Percentiles rank a stretch among this genome's conserved stretches.
These are phyloP conservation scores for Pichia sp. DNA, from an alignment of 1,139 yeast species.

Conservation along the genomic window DNA sequence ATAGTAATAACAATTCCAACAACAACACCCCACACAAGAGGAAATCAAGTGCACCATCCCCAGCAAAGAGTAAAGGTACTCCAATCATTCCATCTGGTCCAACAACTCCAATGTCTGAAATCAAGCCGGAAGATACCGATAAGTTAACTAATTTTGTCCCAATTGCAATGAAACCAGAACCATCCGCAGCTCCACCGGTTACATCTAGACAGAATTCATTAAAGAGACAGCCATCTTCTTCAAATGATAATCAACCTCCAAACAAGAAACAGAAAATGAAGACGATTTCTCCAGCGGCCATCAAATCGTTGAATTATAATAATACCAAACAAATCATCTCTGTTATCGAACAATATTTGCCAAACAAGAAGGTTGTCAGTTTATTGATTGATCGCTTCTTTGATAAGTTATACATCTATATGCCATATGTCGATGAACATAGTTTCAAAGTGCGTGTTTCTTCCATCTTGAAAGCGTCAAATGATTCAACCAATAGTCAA, in stretches of 20 bases:
- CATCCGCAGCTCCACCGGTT: neutral
- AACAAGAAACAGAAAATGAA: slow-evolving; percentile 25
- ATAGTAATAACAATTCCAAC: neutral
- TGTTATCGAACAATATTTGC: slow-evolving; percentile 41
- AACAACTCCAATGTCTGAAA: slow-evolving; percentile 21
- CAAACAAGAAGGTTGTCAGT: slow-evolving; percentile 36
- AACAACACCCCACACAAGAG: neutral
- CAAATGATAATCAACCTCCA: neutral
- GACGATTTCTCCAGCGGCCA: slow-evolving; percentile 30
- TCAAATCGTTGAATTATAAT: slow-evolving; percentile 32
- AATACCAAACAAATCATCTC: slow-evolving; percentile 35
- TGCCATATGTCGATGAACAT: slow-evolving; percentile 41
- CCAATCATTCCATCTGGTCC: slow-evolving; percentile 15
- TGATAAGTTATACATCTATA: slow-evolving; percentile 38
- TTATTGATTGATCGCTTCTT: slow-evolving; percentile 39
- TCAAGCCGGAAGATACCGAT: slow-evolving; percentile 20
- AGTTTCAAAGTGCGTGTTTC: slow-evolving; percentile 34
- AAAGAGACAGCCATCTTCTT: slow-evolving; percentile 6
- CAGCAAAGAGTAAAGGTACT: slow-evolving; percentile 10
- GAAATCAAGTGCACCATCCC: slow-evolving; percentile 3
- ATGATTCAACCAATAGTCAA: slow-evolving; percentile 30
- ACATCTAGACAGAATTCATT: slow-evolving; percentile 17
- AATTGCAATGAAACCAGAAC: slow-evolving; percentile 22
- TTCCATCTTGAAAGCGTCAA: slow-evolving; percentile 33
- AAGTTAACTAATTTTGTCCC: slow-evolving; percentile 20